phyloP scores from a whole-genome alignment of 176 grass and related monocot species.

The Tillandsia leiboldiana region DNA sequence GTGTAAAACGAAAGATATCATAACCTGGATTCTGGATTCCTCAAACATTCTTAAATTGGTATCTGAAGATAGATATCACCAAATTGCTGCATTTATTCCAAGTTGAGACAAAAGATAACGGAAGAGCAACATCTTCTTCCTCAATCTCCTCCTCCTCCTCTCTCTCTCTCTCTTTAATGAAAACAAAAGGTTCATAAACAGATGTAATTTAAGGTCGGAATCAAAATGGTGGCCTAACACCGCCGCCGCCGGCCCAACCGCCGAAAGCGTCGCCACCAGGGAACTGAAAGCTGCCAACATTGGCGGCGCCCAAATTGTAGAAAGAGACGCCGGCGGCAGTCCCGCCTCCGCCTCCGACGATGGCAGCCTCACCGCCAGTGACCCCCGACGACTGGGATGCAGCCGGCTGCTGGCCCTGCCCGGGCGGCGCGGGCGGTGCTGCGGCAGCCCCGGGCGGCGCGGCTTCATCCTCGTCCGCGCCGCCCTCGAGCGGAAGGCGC shows the following conservation, averaged over 20 bases:
- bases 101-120: no score
- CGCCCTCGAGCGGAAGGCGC: conserved; percentile 61
- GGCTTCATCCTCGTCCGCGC: conserved; percentile 42
- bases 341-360: conserved; percentile 18
- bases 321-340: conserved; percentile 42
- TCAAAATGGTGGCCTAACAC: conserved; percentile 68
- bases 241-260: conserved; percentile 39
- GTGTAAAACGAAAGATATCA: no score
- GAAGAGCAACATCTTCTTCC: no score
- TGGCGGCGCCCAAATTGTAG: conserved; percentile 72
- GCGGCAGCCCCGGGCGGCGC: conserved; percentile 9
- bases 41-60: no score
- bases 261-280: conserved; percentile 51
- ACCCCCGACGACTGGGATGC: conserved; percentile 75
- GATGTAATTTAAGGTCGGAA: neutral
- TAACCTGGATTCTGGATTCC: no score
- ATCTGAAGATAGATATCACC: no score
- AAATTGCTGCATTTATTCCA: no score
- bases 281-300: conserved; percentile 56
- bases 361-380: conserved; percentile 47
- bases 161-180: no score
- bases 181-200: no score
- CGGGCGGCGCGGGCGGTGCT: conserved; percentile 14
- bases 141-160: no score
- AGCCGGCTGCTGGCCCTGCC: conserved; percentile 48